Percentiles rank a stretch among this genome's conserved stretches.
These are phyloP conservation scores for Ustanciosporium gigantosporum DNA, from an alignment of 1,284 basidiomycete genomes.

Conservation along the genomic window DNA sequence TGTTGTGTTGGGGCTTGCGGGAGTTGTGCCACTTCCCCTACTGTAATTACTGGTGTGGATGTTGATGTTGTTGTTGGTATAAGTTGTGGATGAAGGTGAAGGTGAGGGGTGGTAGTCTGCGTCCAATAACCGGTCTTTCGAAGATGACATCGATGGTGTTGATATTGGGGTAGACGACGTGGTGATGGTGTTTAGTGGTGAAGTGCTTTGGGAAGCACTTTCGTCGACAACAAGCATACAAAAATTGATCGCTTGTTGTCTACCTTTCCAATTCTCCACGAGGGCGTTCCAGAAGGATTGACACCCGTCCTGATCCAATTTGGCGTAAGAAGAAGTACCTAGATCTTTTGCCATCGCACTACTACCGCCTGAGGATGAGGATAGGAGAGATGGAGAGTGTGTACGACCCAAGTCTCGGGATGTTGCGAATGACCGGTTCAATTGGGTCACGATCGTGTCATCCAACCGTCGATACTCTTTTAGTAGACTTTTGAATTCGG, in stretches of 20 bases:
- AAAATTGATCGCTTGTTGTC: conserved; percentile 50
- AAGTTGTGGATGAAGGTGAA: background rate
- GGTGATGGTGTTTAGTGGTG: background rate
- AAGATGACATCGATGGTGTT: no score
- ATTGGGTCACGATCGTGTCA: conserved; percentile 49
- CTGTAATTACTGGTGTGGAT: no score
- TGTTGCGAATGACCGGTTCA: conserved; percentile 47
- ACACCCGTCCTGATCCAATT: conserved; percentile 27
- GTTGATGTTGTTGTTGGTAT: background rate
- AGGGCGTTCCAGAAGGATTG: conserved; percentile 48
- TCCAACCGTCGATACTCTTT: conserved; percentile 54
- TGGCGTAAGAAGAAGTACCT: conserved; percentile 48
- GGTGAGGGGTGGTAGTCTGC: conserved; percentile 21
- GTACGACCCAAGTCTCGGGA: conserved; percentile 45
- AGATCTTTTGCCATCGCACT: conserved; percentile 34
- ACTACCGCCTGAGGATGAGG: conserved; percentile 7
- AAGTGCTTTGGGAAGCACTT: no score
- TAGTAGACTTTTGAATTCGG: conserved; percentile 52
- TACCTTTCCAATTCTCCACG: conserved; percentile 46
- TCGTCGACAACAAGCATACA: conserved; percentile 43
- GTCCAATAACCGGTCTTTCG: conserved; percentile 12
- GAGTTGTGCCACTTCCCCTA: background rate
- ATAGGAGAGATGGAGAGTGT: conserved; percentile 43
- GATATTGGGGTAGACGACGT: background rate
- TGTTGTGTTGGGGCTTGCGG: background rate